A percentile compares a stretch with the other conserved stretches of the same genome.
Evolutionary conservation across 1,139 yeast species (phyloP).

Genomic region (Williopsis jadinii): DNA sequence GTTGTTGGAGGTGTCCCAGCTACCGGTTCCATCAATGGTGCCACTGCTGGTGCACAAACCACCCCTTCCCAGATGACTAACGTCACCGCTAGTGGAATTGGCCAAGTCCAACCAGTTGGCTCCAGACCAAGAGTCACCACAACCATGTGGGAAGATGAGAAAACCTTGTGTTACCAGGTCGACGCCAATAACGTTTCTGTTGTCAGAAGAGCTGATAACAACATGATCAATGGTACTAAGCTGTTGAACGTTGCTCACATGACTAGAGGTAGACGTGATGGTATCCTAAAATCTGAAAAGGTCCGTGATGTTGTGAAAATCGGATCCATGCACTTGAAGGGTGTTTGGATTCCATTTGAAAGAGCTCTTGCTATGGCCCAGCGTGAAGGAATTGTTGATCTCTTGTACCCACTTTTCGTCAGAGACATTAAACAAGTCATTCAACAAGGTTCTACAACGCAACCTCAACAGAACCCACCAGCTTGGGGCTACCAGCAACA

Average conservation of each 20-base stretch:
- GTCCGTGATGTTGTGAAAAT: constrained; percentile 89
- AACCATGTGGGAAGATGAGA: constrained; percentile 96
- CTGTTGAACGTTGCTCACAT: constrained; percentile 86
- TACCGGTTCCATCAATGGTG: constrained; percentile 3
- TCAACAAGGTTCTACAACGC: constrained; percentile 29
- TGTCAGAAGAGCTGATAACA: constrained; percentile 88
- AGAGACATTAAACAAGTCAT: constrained; percentile 69
- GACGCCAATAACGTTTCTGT: constrained; percentile 90
- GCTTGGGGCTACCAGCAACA: constrained; percentile 14
- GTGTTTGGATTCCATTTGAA: constrained; percentile 97
- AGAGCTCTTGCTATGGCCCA: constrained; percentile 89
- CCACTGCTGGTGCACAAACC: constrained; percentile 10
- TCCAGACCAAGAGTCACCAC: constrained; percentile 74
- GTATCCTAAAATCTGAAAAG: constrained; percentile 83
- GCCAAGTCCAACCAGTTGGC: constrained; percentile 57
- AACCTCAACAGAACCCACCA: constrained; percentile 20
- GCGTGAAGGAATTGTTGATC: constrained; percentile 79
- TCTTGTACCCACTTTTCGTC: constrained; percentile 82
- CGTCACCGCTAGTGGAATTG: constrained; percentile 39
- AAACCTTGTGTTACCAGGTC: constrained; percentile 90
- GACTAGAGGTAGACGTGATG: constrained; percentile 96
- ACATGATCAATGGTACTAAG: constrained; percentile 93
- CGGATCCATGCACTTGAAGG: constrained; percentile 95
- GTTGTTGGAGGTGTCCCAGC: constrained; percentile 5
- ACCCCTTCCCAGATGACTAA: constrained; percentile 13